Evolutionary conservation across 2,329 filamentous ascomycete genomes (phyloP), one percentile per base, ranked within the genome.

Genomic region (Aspergillus eucalypticola): DNA sequence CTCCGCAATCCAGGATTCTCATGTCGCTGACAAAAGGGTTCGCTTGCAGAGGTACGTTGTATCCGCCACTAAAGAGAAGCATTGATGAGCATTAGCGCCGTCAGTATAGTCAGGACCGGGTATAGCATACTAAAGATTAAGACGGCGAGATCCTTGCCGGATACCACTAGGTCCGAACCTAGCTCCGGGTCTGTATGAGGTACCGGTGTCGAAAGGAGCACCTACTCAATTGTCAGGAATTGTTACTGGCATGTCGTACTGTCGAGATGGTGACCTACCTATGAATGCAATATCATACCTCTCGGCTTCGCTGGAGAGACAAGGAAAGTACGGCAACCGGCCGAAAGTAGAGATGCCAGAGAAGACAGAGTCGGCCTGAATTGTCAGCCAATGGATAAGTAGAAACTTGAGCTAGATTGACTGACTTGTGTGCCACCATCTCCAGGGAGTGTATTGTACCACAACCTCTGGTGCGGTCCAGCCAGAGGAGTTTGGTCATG

Each of bases 291-390:
- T 93, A 66, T 96, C 91, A 68, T 90, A 96, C 69, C 88, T 86
- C 65, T 89, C 87, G 25, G 86, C 83, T 42, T 86, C 82, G 63
- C 84, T 88, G n/a, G 85, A 81, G 3, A 96, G 81, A 73, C 91
- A 96, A 3, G 90, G 90, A 60, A 84, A 85, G 76, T 96, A 95
- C 5, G 88, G 87, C 44, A 95, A 79, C 54, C 90, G 87, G 10
- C 90, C 91, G 72, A 95, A 95, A 7, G 91, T 96, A 1, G 89
- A 90, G 70, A 96, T 95, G 27, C 91, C 91, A 1, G 90, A 94
- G 78, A 95, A 96, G 60, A 95, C 90, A 0, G 90, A 92, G 74
- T 96, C 91, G 61, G 91, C 91, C 89, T 93, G 62, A 7, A 17
- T n/a, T 5, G 4, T 48, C 54, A 50, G 39, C 48, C 38, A 21